Base-by-base conservation (phyloP, 192 early-diverging fungal genomes). In the Backusella westeae region DNA sequence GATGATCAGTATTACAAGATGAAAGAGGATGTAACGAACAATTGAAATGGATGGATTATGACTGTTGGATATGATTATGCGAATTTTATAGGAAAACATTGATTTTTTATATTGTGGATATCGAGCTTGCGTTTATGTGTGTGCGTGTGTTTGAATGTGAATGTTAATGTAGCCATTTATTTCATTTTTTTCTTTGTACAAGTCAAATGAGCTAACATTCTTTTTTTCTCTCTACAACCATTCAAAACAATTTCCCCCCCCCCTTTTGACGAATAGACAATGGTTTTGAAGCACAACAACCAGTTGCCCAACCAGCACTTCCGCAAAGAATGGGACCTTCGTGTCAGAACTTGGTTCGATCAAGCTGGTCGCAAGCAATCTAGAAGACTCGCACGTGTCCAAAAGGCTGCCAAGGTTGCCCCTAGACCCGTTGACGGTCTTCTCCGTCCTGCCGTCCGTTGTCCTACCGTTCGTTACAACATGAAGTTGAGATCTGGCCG, bases 331-430 rank as follows among this genome's bases (percentile, higher is more conserved):
- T 98, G 96, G 97, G 94, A 97, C 86, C 82, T 87, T 78, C 95
- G 94, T 82, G 96, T 99, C 76, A 94, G 93, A 88, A 98, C 96
- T 80, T 98, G 96, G 96, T 99, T 99, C 89, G 92, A 98, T 88
- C 97, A 96, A 86, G 93, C 96, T 80, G 95, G 95, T 79, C 91
- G 92, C 84, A 98, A 98, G 94, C 94, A 94, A 89, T 87, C 92
- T 81, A 88, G 98, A 82, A 90, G 97, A 78, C 84, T 92, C 49
- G 89, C 91, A 77, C 91, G 98, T 79, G 88, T 94, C 86, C 90
- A 93, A 88, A 99, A 99, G 95, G 97, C 97, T 72, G 94, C 95
- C 82, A 86, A 87, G 83, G 94, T 99, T 79, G 97, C 97, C 39
- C 98, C 98, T 75, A 92, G 98, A 79, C 98, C 98, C 80, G 89